These are phyloP conservation scores for Potentilla sterilis DNA, from an alignment of 306 rosid genomes.

Conservation along the genomic window DNA sequence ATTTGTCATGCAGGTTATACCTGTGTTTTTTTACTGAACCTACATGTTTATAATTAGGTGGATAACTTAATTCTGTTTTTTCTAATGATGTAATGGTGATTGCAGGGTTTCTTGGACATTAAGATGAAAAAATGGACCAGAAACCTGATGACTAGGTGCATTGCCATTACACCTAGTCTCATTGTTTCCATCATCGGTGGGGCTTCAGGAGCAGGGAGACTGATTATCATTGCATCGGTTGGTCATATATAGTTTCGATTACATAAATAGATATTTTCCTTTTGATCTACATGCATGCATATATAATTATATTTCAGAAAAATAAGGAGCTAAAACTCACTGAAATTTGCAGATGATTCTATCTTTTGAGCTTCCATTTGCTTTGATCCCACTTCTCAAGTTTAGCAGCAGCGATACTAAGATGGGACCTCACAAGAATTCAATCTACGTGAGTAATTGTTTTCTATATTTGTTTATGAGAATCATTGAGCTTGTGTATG, in stretches of 20 bases:
- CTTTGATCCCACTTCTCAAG: slow-evolving; percentile 84
- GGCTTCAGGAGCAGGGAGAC: slow-evolving; percentile 45
- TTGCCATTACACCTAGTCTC: slow-evolving; percentile 89
- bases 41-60: background rate
- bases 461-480: background rate
- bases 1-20: slow-evolving; percentile 78
- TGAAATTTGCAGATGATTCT: slow-evolving; percentile 73
- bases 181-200: slow-evolving; percentile 73
- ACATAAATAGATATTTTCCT: no score
- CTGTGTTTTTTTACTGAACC: background rate
- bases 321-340: background rate
- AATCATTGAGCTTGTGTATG: background rate
- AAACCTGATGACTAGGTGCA: slow-evolving; percentile 65
- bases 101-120: slow-evolving; percentile 80
- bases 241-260: slow-evolving; percentile 1
- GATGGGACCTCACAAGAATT: slow-evolving; percentile 96
- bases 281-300: background rate
- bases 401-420: slow-evolving; percentile 74
- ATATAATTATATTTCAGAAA: background rate
- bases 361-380: slow-evolving; percentile 87
- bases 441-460: slow-evolving; percentile 34
- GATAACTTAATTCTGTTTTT: background rate
- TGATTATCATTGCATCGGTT: slow-evolving; percentile 78
- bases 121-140: slow-evolving; percentile 75
- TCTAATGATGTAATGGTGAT: slow-evolving; percentile 9